Conservation (phyloP, 495 filamentous ascomycete species). For the Copromyces sp. region DNA sequence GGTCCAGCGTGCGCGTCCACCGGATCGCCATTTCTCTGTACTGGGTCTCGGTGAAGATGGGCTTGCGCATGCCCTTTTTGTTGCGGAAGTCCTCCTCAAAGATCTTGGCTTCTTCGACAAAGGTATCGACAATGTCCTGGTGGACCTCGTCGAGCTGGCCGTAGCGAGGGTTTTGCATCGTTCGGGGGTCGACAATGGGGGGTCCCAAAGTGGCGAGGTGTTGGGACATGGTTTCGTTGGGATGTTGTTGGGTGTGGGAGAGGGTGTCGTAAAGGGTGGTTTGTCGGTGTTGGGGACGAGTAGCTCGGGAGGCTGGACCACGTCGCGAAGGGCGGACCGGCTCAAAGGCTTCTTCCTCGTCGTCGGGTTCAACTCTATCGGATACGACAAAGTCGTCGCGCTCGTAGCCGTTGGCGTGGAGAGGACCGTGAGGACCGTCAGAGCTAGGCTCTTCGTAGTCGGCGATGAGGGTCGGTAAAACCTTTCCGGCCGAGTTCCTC, state of each 20-base stretch:
- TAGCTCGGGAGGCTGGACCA: constrained; percentile 30
- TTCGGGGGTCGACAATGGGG: not conserved
- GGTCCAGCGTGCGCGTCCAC: constrained; percentile 48
- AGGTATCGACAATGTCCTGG: constrained; percentile 44
- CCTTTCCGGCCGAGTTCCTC: constrained; percentile 40
- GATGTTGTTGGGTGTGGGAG: not conserved
- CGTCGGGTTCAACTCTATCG: constrained; percentile 34
- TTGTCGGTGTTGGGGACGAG: constrained; percentile 70
- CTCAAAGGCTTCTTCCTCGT: constrained; percentile 52
- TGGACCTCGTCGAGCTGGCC: constrained; percentile 45
- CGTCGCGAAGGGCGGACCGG: constrained; percentile 29
- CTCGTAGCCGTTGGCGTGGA: constrained; percentile 35
- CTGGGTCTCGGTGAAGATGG: constrained; percentile 65
- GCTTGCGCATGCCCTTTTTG: constrained; percentile 48
- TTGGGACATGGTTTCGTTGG: not conserved
- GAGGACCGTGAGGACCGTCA: constrained; percentile 20
- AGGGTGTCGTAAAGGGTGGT: constrained; percentile 38
- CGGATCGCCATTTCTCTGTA: constrained; percentile 76
- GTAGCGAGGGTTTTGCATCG: not conserved
- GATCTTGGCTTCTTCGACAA: constrained; percentile 62
- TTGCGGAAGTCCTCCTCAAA: constrained; percentile 57
- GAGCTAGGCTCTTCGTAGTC: constrained; percentile 29
- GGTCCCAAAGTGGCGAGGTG: not conserved
- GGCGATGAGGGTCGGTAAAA: constrained; percentile 6
- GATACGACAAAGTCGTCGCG: constrained; percentile 44